Conservation (phyloP, 257 asterid species). For the Solanum paucissectum region DNA sequence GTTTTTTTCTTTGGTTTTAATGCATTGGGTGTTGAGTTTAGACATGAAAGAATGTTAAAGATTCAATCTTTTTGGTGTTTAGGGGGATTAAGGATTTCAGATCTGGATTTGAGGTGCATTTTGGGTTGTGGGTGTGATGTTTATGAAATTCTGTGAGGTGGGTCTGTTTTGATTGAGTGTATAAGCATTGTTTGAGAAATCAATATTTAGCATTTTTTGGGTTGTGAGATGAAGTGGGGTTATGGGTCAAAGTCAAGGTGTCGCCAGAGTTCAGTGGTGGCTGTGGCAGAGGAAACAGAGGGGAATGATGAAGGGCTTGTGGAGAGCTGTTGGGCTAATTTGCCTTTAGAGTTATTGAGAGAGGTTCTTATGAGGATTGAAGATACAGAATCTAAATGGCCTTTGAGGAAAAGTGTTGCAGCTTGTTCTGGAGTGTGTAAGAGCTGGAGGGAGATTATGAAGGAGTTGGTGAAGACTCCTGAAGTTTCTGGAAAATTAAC, state of each 20-base stretch:
- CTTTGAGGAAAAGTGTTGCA: conserved; percentile 67
- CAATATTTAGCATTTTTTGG: not conserved
- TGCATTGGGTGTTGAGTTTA: not conserved
- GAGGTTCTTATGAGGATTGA: conserved; percentile 62
- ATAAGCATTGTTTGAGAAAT: not conserved
- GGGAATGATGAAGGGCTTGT: conserved; percentile 1
- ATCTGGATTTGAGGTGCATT: not conserved
- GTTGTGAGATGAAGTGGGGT: conserved; percentile 46
- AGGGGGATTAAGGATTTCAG: not conserved
- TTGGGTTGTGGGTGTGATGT: not conserved
- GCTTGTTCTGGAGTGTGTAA: conserved; percentile 87
- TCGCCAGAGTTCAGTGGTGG: conserved; percentile 56
- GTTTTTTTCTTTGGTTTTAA: not conserved
- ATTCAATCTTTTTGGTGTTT: not conserved
- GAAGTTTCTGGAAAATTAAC: conserved; percentile 71
- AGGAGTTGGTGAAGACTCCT: conserved; percentile 59
- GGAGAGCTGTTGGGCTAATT: conserved; percentile 49
- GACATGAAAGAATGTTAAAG: not conserved
- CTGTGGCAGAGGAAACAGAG: conserved; percentile 17
- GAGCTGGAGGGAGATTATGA: conserved; percentile 79
- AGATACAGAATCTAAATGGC: conserved; percentile 60
- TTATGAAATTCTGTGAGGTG: not conserved
- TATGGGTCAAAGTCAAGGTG: conserved; percentile 70
- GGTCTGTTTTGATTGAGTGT: not conserved
- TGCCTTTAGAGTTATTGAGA: conserved; percentile 73